phyloP scores from a whole-genome alignment of 345 rosid genomes.

The Moringa oleifera region DNA sequence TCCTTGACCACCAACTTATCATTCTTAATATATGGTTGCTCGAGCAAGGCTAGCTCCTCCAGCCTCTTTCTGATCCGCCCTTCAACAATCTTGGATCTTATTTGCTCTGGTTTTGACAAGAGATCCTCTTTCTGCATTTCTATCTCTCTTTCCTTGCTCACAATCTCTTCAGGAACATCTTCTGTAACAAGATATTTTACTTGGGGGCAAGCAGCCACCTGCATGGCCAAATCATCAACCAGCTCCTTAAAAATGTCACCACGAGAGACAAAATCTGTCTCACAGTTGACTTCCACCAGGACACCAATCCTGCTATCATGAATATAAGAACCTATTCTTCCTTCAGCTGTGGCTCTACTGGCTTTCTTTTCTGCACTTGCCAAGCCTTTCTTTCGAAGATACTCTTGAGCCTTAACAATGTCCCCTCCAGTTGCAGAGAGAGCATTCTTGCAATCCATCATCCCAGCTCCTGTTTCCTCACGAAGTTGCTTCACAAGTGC shows the following conservation, averaged over 20 bases:
- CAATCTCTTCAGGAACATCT: conserved; percentile 75
- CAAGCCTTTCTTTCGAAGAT: conserved; percentile 86
- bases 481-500: conserved; percentile 92
- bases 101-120: conserved; percentile 82
- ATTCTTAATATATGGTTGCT: conserved; percentile 89
- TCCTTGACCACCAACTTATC: conserved; percentile 89
- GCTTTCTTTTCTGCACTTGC: conserved; percentile 97
- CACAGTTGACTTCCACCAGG: conserved; percentile 88
- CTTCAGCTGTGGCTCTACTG: conserved; percentile 85
- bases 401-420: conserved; percentile 83
- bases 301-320: conserved; percentile 96
- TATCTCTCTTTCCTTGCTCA: conserved; percentile 78
- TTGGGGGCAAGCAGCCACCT: conserved; percentile 94
- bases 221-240: conserved; percentile 93
- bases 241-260: conserved; percentile 94
- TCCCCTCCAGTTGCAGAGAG: conserved; percentile 78
- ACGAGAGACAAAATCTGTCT: conserved; percentile 93
- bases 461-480: conserved; percentile 97
- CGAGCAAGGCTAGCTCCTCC: conserved; percentile 81
- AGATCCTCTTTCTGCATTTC: conserved; percentile 99
- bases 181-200: conserved; percentile 75
- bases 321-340: conserved; percentile 89
- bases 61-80: conserved; percentile 90
- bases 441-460: conserved; percentile 99
- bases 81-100: conserved; percentile 81